phyloP scores from a whole-genome alignment of 768 basidiomycete species.

The Hypholoma fasciculare region DNA sequence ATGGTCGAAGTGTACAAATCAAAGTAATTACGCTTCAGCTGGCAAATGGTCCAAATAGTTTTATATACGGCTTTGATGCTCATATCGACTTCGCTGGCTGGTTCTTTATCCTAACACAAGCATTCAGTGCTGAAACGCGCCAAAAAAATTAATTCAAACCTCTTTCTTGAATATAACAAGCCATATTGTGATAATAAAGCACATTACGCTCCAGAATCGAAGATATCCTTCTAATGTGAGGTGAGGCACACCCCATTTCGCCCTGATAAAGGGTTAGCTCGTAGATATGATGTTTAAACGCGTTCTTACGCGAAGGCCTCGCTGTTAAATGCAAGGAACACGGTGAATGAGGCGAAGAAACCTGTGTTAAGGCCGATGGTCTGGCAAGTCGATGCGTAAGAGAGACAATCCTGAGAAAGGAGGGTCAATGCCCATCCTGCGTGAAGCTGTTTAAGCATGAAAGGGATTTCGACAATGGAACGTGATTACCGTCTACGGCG shows the following conservation, averaged over 20 bases:
- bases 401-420: constrained; percentile 90
- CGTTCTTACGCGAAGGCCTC: constrained; percentile 78
- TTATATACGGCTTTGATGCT: constrained; percentile 88
- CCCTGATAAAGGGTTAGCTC: constrained; percentile 32
- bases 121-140: background rate
- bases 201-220: constrained; percentile 82
- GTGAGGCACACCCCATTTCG: constrained; percentile 76
- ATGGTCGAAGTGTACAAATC: background rate
- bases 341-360: constrained; percentile 94
- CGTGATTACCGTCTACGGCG: constrained; percentile 85
- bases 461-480: background rate
- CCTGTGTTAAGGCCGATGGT: constrained; percentile 97
- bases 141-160: constrained; percentile 39
- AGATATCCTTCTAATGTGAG: constrained; percentile 79
- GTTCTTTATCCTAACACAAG: constrained; percentile 67
- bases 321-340: constrained; percentile 96
- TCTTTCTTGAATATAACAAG: constrained; percentile 87
- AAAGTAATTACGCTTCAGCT: constrained; percentile 74
- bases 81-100: constrained; percentile 77
- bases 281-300: background rate
- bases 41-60: constrained; percentile 93
- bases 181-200: constrained; percentile 86
- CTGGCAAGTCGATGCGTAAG: constrained; percentile 97
- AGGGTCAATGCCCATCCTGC: constrained; percentile 79
- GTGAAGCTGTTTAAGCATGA: too few species aligned